These are phyloP conservation scores for Rhododendron ferrugineum DNA, from an alignment of 148 eudicot genomes.

Conservation along the genomic window DNA sequence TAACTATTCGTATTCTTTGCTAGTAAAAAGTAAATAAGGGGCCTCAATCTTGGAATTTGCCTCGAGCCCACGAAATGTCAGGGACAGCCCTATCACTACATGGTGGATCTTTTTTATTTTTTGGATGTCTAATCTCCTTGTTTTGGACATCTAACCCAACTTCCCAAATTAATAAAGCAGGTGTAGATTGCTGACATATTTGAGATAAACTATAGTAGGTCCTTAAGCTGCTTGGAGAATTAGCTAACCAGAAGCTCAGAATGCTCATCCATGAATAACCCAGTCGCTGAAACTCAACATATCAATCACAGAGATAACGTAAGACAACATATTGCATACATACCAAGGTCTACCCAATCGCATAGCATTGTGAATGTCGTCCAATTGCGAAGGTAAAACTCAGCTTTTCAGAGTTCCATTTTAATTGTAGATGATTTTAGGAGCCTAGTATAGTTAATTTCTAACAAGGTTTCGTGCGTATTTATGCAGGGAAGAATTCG, in stretches of 20 bases:
- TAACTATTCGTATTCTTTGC: too few species aligned
- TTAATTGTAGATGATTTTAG: neutral
- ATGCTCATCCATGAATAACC: neutral
- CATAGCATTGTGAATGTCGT: neutral
- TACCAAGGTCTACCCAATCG: neutral
- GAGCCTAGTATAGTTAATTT: neutral
- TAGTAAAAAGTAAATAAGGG: too few species aligned
- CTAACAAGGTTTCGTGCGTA: neutral
- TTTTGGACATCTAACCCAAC: too few species aligned
- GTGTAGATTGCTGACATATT: too few species aligned
- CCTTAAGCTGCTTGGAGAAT: neutral
- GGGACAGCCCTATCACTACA: too few species aligned
- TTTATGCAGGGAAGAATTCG: slow-evolving; percentile 24
- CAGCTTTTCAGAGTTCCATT: neutral
- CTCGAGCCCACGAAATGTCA: too few species aligned
- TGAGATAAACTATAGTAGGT: too few species aligned
- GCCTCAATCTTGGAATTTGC: too few species aligned
- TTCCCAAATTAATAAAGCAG: too few species aligned
- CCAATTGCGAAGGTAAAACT: neutral
- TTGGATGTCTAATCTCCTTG: too few species aligned
- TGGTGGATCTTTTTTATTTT: too few species aligned
- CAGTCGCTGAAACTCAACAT: neutral
- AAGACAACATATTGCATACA: neutral
- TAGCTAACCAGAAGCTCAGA: neutral
- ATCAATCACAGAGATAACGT: neutral